Evolutionary conservation across 2,329 filamentous ascomycete species (phyloP).

Genomic region (Cordyceps sp.): DNA sequence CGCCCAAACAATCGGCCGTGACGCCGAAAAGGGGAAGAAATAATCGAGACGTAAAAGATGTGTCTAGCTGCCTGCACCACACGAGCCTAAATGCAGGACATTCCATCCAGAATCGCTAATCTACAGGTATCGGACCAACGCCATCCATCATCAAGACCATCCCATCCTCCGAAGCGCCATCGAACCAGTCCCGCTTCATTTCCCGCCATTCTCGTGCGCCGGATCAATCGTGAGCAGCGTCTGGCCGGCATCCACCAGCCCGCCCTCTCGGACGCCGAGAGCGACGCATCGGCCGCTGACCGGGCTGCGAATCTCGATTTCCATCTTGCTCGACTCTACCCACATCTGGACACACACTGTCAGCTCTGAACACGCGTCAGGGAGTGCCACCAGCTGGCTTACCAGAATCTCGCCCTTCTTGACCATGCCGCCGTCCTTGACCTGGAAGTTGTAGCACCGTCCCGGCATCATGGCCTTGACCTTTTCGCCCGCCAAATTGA

Average conservation of each 20-base stretch:
- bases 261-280: constrained; percentile 11
- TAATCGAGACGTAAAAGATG: no score
- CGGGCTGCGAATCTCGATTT: constrained; percentile 16
- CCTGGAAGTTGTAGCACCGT: constrained; percentile 16
- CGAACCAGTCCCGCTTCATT: no score
- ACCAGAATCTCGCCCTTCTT: constrained; percentile 13
- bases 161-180: no score
- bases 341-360: constrained; percentile 6
- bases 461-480: constrained; percentile 16
- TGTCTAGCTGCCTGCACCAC: no score
- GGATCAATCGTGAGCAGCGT: not conserved
- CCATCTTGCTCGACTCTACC: constrained; percentile 22
- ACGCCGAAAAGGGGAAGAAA: no score
- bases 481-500: not conserved
- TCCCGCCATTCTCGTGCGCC: no score
- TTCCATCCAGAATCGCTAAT: no score
- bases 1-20: no score
- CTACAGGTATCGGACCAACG: no score
- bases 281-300: constrained; percentile 9
- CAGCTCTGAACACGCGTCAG: not conserved
- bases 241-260: constrained; percentile 10
- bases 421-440: constrained; percentile 9
- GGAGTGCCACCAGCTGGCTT: constrained; percentile 1
- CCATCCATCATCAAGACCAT: no score
- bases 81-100: no score